Evolutionary conservation across 352 stramenopile genomes (phyloP), one percentile per base, ranked within the genome.

Genomic region (Phytophthora kernoviae): DNA sequence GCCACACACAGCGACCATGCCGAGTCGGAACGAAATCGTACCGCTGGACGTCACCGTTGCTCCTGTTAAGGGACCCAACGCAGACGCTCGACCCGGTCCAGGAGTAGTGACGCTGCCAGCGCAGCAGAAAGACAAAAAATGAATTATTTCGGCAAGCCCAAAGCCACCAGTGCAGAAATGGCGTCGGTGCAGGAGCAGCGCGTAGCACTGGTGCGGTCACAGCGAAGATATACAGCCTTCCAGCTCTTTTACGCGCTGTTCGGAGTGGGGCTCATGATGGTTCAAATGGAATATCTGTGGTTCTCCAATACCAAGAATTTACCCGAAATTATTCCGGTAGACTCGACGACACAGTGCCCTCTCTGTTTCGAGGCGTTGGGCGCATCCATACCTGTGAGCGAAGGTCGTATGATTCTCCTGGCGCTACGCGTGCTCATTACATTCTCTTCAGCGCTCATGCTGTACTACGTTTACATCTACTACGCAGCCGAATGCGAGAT

Each of bases 271-370:
- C 78, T 91, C 59, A 91, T 91, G 82, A 62, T 91, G 63, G 72
- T 90, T 43, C 82, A 90, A 67, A 73, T 88, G 54, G 76, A 91
- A 60, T 89, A 88, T 64, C 42, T 87, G 43, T 91, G 80, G 80
- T 77, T 80, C 55, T 57, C 75, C 62, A 90, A 90, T 67, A 84
- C 82, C 7, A 54, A 62, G 39, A 50, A 53, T 6, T 63, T 91
- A 33, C 47, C 62, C 20, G 24, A 58, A 1, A 56, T 58, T 1
- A 90, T 78, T 50, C 56, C 49, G 0, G 18, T 86, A 39, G 64
- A 79, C 12, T 63, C 58, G n/a, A 34, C 17, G 24, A 70, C 49
- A 15, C 42, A 66, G 7, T 89, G 80, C 32, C 77, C 79, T 10
- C 44, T 48, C 14, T 90, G 80, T 56, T 56, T 56, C 30, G 55